Base-by-base conservation (phyloP, 805 yeast species). In the Candida sithepensis region DNA sequence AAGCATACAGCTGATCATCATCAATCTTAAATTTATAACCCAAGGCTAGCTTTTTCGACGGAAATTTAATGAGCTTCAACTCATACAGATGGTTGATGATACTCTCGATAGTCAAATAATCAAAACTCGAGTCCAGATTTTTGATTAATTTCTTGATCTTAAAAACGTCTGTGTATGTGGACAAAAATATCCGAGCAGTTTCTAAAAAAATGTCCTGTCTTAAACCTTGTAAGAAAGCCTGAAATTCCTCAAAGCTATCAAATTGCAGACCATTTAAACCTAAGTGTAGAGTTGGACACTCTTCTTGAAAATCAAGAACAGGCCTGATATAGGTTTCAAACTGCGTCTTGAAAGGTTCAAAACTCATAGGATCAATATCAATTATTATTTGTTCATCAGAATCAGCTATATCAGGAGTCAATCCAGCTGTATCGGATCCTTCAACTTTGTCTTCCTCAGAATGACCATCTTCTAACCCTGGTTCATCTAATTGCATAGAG, bases 11-110 rank as follows among this genome's bases (percentile, higher is more conserved):
- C 8, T 45, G 43, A 14, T 47, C 54, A 43, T 55, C 59, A 16
- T 57, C 59, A 26, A 51, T 49, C 13, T 48, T 46, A 38, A 55
- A 56, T 19, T 23, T 46, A 40, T 55, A 55, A 7, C 48, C 47
- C 7, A 48, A 23, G 4, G 47, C 24, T 13, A 46, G 32, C 24
- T 39, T 43, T 44, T 54, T 54, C 2, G 49, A 37, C 9, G 53
- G 54, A 33, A 53, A 53, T 33, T 45, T 54, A 20, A 56, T 44
- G n/a, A 56, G 24, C 39, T 48, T 51, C 42, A 56, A 40, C 4
- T 55, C 53, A 13, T 48, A 20, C 10, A 51, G 37, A 30, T 48
- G 49, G 22, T 55, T 50, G 23, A 50, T 42, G 9, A 55, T 44
- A 42, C 43, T 48, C 32, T 57, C 61, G n/a, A 57, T 47, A 18